Evolutionary conservation across 352 stramenopile species (phyloP), one percentile per base, ranked within the genome.

Genomic region (Globisporangium carolinianum): DNA sequence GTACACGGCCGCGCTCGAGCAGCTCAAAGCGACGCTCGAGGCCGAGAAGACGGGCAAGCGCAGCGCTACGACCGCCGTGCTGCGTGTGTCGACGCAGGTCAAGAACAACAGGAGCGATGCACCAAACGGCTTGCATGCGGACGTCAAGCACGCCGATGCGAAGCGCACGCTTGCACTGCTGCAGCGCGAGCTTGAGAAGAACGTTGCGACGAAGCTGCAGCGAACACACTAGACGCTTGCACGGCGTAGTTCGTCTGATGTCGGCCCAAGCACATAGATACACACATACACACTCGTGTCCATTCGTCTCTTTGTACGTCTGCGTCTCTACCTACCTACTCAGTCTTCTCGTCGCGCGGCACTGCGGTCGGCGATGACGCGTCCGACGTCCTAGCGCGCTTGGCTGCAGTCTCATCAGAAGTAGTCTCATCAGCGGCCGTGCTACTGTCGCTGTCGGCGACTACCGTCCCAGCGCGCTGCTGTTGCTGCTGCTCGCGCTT

Each of bases 1-100:
- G 32, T 94, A 94, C 62, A 89, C 73, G 12, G 45, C 71, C 55
- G 80, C 79, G 42, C 65, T 94, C 43, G 75, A 87, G 54, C 69
- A 75, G 50, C 79, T 94, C 43, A 91, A 94, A 63, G 68, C 83
- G 49, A 90, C 76, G 53, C 73, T 94, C 9, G 84, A 89, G 47
- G 77, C 80, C 32, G 84, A 94, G 52, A 88, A 89, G 55, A 51
- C 69, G 45, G 84, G 84, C 52, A 86, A 83, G 60, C 65, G 87
- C 5, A 61, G 69, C n/a, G 62, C 73, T 6, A 87, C 75, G 1
- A 71, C 73, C 1, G 66, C 76, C 17, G 60, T 84, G 15, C 36
- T n/a, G 43, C 55, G 9, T 15, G 38, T 18, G 1, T 9, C 47
- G 41, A n/a, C 32, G 24, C 24, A 32, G 24, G 24, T 32, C 24